phyloP scores from a whole-genome alignment of 2,329 filamentous ascomycete species.

The Ophiostoma triangulosporum region DNA sequence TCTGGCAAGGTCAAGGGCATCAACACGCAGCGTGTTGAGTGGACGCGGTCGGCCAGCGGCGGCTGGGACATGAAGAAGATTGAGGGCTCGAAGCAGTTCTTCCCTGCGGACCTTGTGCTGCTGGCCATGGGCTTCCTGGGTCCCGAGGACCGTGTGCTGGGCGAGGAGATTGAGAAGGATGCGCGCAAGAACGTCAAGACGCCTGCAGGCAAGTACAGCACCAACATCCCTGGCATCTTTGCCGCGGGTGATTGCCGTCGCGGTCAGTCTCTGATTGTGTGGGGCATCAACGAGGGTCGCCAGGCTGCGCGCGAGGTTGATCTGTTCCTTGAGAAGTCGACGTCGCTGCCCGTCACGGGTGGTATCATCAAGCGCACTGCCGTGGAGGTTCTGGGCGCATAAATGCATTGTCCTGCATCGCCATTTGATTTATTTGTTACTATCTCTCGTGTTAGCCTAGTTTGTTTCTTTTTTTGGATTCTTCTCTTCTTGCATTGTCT shows the following conservation, averaged over 20 bases:
- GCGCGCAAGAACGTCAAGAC: conserved; percentile 95
- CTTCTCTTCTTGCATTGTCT: neutral
- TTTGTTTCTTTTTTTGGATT: neutral
- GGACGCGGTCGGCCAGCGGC: conserved; percentile 77
- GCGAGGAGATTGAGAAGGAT: conserved; percentile 82
- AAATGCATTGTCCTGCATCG: neutral
- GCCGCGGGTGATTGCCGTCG: conserved; percentile 90
- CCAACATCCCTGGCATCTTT: conserved; percentile 79
- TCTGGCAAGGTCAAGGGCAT: conserved; percentile 84
- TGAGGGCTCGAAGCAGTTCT: conserved; percentile 86
- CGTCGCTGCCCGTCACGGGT: conserved; percentile 64
- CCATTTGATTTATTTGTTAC: neutral
- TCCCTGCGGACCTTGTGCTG: conserved; percentile 87
- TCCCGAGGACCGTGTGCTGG: conserved; percentile 77
- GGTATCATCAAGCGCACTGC: conserved; percentile 82
- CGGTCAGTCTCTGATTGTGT: conserved; percentile 35
- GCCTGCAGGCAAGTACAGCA: conserved; percentile 70
- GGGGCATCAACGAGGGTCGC: conserved; percentile 94
- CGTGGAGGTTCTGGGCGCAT: conserved; percentile 6
- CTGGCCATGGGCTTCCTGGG: conserved; percentile 97
- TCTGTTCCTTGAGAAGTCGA: conserved; percentile 47
- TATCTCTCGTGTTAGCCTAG: neutral
- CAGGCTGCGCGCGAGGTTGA: conserved; percentile 89
- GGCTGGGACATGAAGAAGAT: conserved; percentile 99
- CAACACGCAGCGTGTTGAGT: conserved; percentile 89